A percentile compares a stretch with the other conserved stretches of the same genome.
Conservation (phyloP, 2,329 filamentous ascomycete genomes). For the Nigrograna mackinnonii region DNA sequence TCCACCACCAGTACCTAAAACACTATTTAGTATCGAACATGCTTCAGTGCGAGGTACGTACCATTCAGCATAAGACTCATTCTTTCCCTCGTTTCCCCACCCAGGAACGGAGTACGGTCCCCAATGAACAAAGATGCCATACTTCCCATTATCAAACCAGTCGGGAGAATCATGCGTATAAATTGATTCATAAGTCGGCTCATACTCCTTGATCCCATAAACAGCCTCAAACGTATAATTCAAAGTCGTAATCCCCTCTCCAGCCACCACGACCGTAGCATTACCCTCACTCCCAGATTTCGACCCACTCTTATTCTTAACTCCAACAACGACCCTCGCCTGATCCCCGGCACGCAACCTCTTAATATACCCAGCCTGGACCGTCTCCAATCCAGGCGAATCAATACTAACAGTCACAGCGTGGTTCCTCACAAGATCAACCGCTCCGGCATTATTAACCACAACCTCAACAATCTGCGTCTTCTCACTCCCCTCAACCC, state of each 20-base stretch:
- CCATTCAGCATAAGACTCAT: conserved; percentile 48
- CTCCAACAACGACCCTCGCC: conserved; percentile 9
- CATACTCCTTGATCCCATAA: conserved; percentile 13
- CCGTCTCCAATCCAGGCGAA: conserved; percentile 7
- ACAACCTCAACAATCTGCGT: conserved; percentile 14
- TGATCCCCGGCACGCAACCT: conserved; percentile 17
- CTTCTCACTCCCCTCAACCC: conserved; percentile 9
- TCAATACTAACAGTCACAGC: conserved; percentile 6
- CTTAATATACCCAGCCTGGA: conserved; percentile 14
- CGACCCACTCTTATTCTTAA: conserved; percentile 5
- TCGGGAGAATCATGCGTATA: conserved; percentile 20
- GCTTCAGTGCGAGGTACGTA: no score
- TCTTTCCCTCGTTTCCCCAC: conserved; percentile 52
- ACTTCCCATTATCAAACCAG: conserved; percentile 62
- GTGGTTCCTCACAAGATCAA: conserved; percentile 5
- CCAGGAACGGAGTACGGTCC: conserved; percentile 60
- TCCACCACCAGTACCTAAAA: conserved; percentile 52
- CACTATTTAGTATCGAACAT: no score
- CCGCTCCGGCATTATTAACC: conserved; percentile 11
- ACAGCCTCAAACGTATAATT: conserved; percentile 10
- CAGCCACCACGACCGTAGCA: conserved; percentile 7
- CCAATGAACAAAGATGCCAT: conserved; percentile 66
- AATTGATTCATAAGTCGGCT: conserved; percentile 12
- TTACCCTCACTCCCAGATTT: conserved; percentile 6
- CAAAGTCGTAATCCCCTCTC: not conserved